Evolutionary conservation across 78 protist genomes (phyloP).

Genomic region (Dictyostelium firmibasis): DNA sequence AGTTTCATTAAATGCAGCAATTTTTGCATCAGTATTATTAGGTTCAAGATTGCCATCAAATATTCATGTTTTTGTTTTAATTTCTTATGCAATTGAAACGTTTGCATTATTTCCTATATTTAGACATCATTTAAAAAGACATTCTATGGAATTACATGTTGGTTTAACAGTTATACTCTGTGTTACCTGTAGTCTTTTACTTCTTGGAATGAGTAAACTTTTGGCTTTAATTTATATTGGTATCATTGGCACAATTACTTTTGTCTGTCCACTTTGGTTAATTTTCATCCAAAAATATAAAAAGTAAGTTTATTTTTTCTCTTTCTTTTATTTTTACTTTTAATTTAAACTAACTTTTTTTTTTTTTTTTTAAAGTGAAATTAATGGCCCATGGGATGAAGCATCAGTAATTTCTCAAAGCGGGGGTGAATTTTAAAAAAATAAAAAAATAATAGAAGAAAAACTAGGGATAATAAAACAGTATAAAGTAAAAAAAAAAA

Average conservation of each 20-base stretch:
- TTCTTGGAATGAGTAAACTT: slow-evolving; percentile 44
- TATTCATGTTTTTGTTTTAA: slow-evolving; percentile 81
- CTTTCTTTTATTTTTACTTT: neutral
- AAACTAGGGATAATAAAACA: too few relatives aligned
- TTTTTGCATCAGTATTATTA: slow-evolving; percentile 85
- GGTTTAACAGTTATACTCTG: slow-evolving; percentile 60
- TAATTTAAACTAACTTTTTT: neutral
- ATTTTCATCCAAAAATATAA: slow-evolving; percentile 78
- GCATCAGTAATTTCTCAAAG: slow-evolving; percentile 64
- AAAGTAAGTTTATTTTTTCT: slow-evolving; percentile 29
- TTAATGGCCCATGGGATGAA: slow-evolving; percentile 84
- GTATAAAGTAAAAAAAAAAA: neutral
- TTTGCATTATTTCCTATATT: slow-evolving; percentile 84
- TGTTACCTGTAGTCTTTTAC: slow-evolving; percentile 42
- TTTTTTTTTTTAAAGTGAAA: slow-evolving; percentile 31
- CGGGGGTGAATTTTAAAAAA: slow-evolving; percentile 45
- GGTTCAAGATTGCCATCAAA: slow-evolving; percentile 83
- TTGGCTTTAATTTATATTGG: slow-evolving; percentile 58
- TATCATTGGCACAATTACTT: slow-evolving; percentile 44
- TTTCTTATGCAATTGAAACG: slow-evolving; percentile 68
- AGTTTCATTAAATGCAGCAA: slow-evolving; percentile 86
- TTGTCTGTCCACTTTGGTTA: slow-evolving; percentile 80
- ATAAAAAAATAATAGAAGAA: neutral
- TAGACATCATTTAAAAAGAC: slow-evolving; percentile 59
- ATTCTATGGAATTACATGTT: slow-evolving; percentile 47